phyloP scores from a whole-genome alignment of 768 basidiomycete genomes.

The Tricholomella constricta region DNA sequence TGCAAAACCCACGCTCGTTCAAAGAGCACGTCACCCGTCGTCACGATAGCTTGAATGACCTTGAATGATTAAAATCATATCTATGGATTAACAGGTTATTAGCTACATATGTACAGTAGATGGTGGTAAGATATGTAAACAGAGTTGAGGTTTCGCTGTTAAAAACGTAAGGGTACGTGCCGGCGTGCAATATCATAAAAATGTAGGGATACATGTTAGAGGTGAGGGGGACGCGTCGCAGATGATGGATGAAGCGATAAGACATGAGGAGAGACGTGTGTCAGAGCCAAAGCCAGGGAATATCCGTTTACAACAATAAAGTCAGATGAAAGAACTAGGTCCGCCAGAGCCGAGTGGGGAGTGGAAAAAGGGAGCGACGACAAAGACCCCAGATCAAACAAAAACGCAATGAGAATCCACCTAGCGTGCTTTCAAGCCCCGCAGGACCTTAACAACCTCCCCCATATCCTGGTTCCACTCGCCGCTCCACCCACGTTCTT shows the following conservation, averaged over 20 bases:
- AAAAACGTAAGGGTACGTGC: neutral
- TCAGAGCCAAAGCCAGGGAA: neutral
- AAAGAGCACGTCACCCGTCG: no score
- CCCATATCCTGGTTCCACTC: conserved; percentile 36
- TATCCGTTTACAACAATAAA: neutral
- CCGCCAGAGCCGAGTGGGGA: neutral
- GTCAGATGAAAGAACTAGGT: no score
- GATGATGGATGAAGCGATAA: neutral
- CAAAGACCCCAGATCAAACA: neutral
- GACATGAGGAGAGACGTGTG: neutral
- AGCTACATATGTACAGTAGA: neutral
- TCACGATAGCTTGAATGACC: no score
- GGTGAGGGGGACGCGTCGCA: neutral
- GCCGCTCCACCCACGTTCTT: conserved; percentile 32
- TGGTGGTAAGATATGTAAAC: neutral
- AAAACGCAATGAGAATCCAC: neutral
- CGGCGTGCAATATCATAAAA: neutral
- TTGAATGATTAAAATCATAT: no score
- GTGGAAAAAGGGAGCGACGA: neutral
- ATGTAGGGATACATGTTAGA: neutral
- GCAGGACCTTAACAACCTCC: conserved; percentile 21
- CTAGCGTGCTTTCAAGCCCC: conserved; percentile 20
- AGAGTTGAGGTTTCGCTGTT: neutral
- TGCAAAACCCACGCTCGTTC: no score
- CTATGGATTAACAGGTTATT: neutral